Percentiles rank a stretch among this genome's conserved stretches.
These are phyloP conservation scores for Xylaria sp. DNA, from an alignment of 2,329 filamentous ascomycete species.

Conservation along the genomic window DNA sequence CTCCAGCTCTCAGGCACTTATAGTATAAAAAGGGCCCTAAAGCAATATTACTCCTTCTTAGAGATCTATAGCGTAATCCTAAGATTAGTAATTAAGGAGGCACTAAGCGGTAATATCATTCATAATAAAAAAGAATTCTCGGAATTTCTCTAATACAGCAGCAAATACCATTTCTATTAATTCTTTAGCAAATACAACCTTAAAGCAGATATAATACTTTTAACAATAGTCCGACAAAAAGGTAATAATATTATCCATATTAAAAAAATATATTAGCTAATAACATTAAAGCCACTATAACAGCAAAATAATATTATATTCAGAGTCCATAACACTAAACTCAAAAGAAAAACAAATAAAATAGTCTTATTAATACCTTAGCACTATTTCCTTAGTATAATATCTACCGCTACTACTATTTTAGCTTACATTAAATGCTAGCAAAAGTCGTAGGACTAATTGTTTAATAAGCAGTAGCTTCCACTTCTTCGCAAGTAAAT, in stretches of 20 bases:
- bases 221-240: conserved; percentile 1
- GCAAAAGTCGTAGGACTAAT: neutral
- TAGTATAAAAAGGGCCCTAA: neutral
- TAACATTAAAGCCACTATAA: neutral
- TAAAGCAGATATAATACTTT: neutral
- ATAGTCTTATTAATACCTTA: neutral
- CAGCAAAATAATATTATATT: neutral
- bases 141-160: neutral
- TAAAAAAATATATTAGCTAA: neutral
- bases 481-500: neutral
- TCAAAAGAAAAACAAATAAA: neutral
- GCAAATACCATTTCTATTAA: neutral
- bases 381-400: neutral
- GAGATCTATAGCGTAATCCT: neutral
- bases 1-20: neutral
- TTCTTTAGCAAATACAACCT: neutral
- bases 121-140: neutral
- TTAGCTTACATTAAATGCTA: neutral
- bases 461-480: neutral
- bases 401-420: neutral
- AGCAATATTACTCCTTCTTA: neutral
- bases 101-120: neutral
- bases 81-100: neutral
- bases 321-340: neutral
- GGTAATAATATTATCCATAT: neutral